Evolutionary conservation across 768 basidiomycete species (phyloP).

Genomic region (Leccinellum rugosiceps): DNA sequence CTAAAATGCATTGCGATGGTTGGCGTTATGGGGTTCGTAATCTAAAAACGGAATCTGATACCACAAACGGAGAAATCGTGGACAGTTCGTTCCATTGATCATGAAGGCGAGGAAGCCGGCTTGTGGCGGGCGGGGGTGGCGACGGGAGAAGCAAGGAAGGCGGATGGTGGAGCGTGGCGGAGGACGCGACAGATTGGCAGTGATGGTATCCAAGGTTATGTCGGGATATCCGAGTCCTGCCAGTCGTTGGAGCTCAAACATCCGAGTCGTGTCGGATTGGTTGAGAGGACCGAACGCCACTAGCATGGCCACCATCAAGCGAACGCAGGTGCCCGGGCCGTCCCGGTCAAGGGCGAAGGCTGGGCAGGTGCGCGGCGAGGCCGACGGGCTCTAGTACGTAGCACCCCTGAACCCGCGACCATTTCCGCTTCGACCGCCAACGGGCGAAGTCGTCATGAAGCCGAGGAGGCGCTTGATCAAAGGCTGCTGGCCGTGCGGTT

Average conservation of each 20-base stretch:
- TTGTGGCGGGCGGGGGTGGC: conserved; percentile 1
- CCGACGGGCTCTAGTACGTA: conserved; percentile 18
- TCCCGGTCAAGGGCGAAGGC: background rate
- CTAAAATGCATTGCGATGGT: conserved; percentile 24
- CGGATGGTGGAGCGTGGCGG: conserved; percentile 4
- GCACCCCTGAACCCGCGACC: conserved; percentile 25
- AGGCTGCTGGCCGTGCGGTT: conserved; percentile 27
- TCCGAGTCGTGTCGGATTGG: conserved; percentile 6
- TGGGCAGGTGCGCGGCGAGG: background rate
- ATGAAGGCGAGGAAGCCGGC: conserved; percentile 9
- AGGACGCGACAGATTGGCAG: conserved; percentile 10
- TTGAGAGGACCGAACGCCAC: background rate
- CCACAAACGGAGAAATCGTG: background rate
- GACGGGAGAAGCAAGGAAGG: conserved; percentile 12
- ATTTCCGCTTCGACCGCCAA: conserved; percentile 20
- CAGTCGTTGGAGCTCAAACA: background rate
- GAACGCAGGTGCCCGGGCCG: background rate
- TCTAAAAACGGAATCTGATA: conserved; percentile 12
- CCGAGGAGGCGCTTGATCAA: conserved; percentile 30
- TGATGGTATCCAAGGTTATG: background rate
- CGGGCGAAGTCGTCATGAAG: conserved; percentile 26
- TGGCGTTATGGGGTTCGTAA: conserved; percentile 21
- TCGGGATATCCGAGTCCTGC: background rate
- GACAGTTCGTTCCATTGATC: background rate
- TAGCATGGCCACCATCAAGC: background rate